Percentiles rank a stretch among this genome's conserved stretches.
phyloP scores from a whole-genome alignment of 78 protist genomes.

The Anaeramoeba flamelloides region DNA sequence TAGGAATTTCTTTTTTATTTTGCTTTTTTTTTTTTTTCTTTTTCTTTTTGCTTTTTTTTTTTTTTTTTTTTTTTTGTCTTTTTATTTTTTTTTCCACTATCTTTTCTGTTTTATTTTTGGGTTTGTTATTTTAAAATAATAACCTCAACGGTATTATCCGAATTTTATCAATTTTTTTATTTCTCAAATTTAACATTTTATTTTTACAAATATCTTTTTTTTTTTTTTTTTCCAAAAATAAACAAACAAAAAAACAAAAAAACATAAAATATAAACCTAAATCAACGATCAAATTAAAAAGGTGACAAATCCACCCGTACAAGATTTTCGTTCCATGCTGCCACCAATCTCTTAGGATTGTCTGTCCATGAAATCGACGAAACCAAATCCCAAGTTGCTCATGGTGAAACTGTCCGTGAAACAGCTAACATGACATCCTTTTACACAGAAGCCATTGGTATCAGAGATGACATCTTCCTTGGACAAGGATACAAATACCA shows the following conservation, averaged over 20 bases:
- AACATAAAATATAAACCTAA: too few species aligned
- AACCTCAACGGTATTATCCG: conserved; percentile 16
- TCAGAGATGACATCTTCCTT: conserved; percentile 31
- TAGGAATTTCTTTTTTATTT: background rate
- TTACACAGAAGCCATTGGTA: conserved; percentile 24
- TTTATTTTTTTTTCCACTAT: too few species aligned
- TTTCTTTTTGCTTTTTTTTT: background rate
- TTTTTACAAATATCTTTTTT: conserved; percentile 6
- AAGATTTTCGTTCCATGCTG: conserved; percentile 22
- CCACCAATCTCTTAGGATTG: conserved; percentile 27
- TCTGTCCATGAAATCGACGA: conserved; percentile 18
- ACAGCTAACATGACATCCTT: conserved; percentile 38
- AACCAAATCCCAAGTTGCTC: conserved; percentile 30
- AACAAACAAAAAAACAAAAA: too few species aligned
- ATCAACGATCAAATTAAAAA: too few species aligned
- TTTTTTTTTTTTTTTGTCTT: background rate
- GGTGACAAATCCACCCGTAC: background rate
- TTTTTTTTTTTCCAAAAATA: too few species aligned
- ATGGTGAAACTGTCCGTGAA: conserved; percentile 39
- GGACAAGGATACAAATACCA: conserved; percentile 5
- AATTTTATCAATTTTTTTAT: conserved; percentile 1
- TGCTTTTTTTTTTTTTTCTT: background rate
- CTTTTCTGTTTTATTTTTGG: too few species aligned
- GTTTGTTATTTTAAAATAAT: too few species aligned
- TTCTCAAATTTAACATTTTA: background rate